Base-by-base conservation (phyloP, 305 asterid species). In the Stenogyne calaminthoides region DNA sequence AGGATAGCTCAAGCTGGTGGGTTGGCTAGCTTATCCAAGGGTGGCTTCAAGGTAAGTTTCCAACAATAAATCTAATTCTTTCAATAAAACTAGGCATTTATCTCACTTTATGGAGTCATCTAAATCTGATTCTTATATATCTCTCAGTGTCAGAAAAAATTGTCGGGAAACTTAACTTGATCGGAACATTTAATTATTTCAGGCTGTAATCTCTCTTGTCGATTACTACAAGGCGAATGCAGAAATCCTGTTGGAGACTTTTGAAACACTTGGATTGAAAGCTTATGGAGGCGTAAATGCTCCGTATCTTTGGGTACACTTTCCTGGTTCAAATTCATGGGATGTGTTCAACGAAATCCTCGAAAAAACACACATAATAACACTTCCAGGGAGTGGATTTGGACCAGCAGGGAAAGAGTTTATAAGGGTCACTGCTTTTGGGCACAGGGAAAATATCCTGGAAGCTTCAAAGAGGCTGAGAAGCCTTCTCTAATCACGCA, bases 361-460 rank as follows among this genome's bases (percentile, higher is more conserved):
- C n/a, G 95, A 84, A 64, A 90, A 85, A 63, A 84, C 97, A 25
- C 91, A 90, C 80, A 85, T 93, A 66, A 83, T 86, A 52, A 93
- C 97, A 49, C 89, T 89, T 61, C 98, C 98, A 12, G 98, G 97
- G 56, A 89, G 88, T 67, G 97, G 98, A 39, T 93, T 93, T 73
- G 98, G 98, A 46, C 98, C 98, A 14, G 95, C 84, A 37, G 98
- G 98, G 25, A 91, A 88, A 82, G 97, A 85, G 72, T 93, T 86
- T 65, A 85, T 89, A 44, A 82, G 98, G 79, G 86, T 93, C 68
- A 79, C 96, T 42, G 98, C 96, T 46, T 89, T 93, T 56, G 97
- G 97, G 22, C 89, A 73, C 71, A 84, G 95, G 85, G 88, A 89
- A 18, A 75, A 72, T 25, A 83, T 90, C 52, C 68, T 88, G 4